Percentiles rank a stretch among this genome's conserved stretches.
phyloP scores from a whole-genome alignment of 495 filamentous ascomycete species.

The Clavariopsis aquatica region DNA sequence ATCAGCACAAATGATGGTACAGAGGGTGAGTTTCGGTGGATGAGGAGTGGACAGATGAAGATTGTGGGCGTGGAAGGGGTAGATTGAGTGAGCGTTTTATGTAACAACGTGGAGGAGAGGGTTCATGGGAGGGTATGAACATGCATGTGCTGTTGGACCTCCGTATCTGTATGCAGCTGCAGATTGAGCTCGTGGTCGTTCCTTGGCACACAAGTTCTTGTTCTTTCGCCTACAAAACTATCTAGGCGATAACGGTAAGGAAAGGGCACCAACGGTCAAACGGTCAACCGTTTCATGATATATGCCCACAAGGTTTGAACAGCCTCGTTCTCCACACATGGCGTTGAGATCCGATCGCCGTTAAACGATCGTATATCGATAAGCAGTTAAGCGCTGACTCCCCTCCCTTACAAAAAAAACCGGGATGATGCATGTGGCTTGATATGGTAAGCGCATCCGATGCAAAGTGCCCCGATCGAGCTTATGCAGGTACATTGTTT shows the following conservation, averaged over 20 bases:
- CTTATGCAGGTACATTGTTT: conserved; percentile 21
- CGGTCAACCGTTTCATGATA: too few relatives aligned
- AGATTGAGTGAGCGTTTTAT: conserved; percentile 11
- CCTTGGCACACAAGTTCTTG: too few relatives aligned
- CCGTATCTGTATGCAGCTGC: too few relatives aligned
- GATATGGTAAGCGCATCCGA: conserved; percentile 10
- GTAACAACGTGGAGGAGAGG: background rate
- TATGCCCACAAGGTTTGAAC: background rate
- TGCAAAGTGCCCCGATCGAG: background rate
- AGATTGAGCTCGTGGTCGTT: too few relatives aligned
- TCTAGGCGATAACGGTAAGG: too few relatives aligned
- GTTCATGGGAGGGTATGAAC: background rate
- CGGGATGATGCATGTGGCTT: conserved; percentile 18
- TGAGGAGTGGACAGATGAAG: conserved; percentile 7
- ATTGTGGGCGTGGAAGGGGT: conserved; percentile 3
- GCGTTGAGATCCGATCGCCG: background rate
- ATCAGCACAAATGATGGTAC: conserved; percentile 2
- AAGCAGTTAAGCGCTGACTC: conserved; percentile 6
- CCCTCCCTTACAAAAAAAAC: too few relatives aligned
- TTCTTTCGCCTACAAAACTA: too few relatives aligned
- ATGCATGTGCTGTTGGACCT: background rate
- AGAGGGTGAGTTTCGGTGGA: conserved; percentile 1
- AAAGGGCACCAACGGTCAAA: too few relatives aligned
- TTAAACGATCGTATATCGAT: background rate
- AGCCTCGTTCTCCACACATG: conserved; percentile 1